Percentiles rank a stretch among this genome's conserved stretches.
These are phyloP conservation scores for Colletotrichum eleusines DNA, from an alignment of 2,329 filamentous ascomycete species.

Conservation along the genomic window DNA sequence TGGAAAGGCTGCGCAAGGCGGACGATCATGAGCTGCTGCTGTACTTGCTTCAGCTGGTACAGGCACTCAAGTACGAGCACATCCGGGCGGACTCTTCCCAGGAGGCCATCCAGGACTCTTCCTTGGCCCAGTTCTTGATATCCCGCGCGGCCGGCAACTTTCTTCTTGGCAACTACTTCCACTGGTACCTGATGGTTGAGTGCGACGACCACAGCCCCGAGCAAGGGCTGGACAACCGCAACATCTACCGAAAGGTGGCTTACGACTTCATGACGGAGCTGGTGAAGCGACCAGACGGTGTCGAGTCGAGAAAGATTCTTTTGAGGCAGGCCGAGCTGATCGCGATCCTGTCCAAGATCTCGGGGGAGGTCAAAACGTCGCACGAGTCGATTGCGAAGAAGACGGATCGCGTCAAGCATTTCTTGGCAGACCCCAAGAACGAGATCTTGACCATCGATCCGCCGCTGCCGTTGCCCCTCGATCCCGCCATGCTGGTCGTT, in stretches of 20 bases:
- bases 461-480: constrained; percentile 87
- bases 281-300: constrained; percentile 76
- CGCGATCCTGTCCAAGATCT: constrained; percentile 87
- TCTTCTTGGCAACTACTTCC: constrained; percentile 91
- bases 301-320: constrained; percentile 80
- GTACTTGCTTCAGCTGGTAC: constrained; percentile 93
- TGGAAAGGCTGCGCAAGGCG: constrained; percentile 89
- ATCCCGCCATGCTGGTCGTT: constrained; percentile 83
- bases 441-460: constrained; percentile 87
- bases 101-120: constrained; percentile 79
- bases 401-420: constrained; percentile 85
- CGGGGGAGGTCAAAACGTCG: constrained; percentile 86
- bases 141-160: constrained; percentile 89
- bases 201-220: constrained; percentile 87
- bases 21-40: constrained; percentile 92
- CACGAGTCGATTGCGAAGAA: constrained; percentile 84
- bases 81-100: constrained; percentile 69
- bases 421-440: constrained; percentile 89
- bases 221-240: constrained; percentile 79
- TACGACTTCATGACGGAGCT: constrained; percentile 96
- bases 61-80: constrained; percentile 94
- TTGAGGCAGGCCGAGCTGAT: constrained; percentile 91
- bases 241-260: constrained; percentile 91
- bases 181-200: constrained; percentile 99
- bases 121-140: constrained; percentile 89